Conservation (phyloP, 1,284 basidiomycete genomes). For the Retiboletus flavoniger region DNA sequence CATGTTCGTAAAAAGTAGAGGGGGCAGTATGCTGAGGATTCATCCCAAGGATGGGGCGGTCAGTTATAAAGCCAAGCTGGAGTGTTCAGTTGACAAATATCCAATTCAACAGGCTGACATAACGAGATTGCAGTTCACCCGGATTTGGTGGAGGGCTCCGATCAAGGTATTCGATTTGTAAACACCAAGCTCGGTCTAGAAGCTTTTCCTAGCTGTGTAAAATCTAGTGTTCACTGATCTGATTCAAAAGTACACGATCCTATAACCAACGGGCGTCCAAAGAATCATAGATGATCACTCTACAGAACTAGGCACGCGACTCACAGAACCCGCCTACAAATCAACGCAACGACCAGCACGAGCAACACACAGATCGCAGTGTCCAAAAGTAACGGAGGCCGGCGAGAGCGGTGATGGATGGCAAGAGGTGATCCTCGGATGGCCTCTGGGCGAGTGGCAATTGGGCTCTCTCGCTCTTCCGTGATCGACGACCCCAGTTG, state of each 20-base stretch:
- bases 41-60: not conserved
- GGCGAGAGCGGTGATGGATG: constrained; percentile 23
- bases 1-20: constrained; percentile 15
- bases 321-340: constrained; percentile 60
- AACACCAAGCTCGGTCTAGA: constrained; percentile 27
- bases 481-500: constrained; percentile 13
- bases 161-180: constrained; percentile 25
- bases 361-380: constrained; percentile 66
- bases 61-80: constrained; percentile 20
- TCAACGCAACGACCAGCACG: constrained; percentile 59
- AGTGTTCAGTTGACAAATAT: constrained; percentile 28
- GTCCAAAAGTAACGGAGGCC: constrained; percentile 65
- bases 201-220: constrained; percentile 18
- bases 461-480: constrained; percentile 12
- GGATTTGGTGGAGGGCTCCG: constrained; percentile 21
- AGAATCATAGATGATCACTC: constrained; percentile 23
- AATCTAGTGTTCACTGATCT: constrained; percentile 7
- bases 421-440: constrained; percentile 21
- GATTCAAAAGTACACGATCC: constrained; percentile 20
- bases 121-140: constrained; percentile 17
- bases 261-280: constrained; percentile 13
- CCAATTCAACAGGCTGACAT: constrained; percentile 26
- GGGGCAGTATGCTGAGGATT: constrained; percentile 16
- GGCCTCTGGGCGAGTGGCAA: constrained; percentile 10
- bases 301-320: constrained; percentile 19